Conservation (phyloP, 768 basidiomycete species). For the Postia placenta region DNA sequence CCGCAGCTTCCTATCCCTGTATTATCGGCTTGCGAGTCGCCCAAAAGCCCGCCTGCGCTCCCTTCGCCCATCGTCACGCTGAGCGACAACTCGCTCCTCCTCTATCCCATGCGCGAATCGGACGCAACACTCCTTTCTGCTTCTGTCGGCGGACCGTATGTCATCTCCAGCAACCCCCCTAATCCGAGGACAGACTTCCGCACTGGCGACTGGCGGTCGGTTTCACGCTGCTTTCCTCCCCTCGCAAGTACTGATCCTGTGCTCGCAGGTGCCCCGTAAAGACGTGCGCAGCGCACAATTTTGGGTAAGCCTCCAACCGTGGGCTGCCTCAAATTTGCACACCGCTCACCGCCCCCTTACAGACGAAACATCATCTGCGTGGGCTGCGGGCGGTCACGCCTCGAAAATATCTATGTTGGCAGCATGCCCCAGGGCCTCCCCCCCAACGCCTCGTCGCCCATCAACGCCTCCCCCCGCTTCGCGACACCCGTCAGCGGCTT, state of each 20-base stretch:
- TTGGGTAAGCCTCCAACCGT: constrained; percentile 55
- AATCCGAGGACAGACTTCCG: constrained; percentile 26
- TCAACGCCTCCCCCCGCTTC: constrained; percentile 13
- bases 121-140: neutral
- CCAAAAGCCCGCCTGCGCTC: neutral
- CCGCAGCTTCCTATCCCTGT: neutral
- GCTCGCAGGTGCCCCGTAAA: constrained; percentile 52
- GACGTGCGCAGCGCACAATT: constrained; percentile 78
- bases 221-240: constrained; percentile 8
- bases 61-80: neutral
- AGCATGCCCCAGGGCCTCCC: neutral
- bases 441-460: constrained; percentile 11
- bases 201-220: constrained; percentile 30
- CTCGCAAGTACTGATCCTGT: constrained; percentile 11
- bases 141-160: neutral
- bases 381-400: constrained; percentile 39
- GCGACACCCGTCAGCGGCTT: constrained; percentile 5
- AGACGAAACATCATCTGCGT: constrained; percentile 77
- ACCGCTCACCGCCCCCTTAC: constrained; percentile 35
- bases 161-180: constrained; percentile 28
- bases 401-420: constrained; percentile 7
- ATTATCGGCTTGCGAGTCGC: neutral
- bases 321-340: constrained; percentile 29
- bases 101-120: neutral
- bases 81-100: neutral